A percentile compares a stretch with the other conserved stretches of the same genome.
phyloP scores from a whole-genome alignment of 83 land plant species.

The Isoetes engelmannii region DNA sequence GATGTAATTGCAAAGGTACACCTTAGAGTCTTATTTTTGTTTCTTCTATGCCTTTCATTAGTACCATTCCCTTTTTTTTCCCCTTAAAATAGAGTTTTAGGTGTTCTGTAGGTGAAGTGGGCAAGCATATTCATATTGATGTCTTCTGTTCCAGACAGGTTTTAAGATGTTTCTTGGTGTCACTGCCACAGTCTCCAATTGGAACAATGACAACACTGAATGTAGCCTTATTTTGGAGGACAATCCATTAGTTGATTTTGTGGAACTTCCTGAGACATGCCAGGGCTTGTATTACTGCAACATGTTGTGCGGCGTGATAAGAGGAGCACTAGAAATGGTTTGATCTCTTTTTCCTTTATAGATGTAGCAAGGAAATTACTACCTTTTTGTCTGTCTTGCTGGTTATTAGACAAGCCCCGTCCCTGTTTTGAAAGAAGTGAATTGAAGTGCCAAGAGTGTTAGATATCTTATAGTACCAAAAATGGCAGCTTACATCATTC shows the following conservation, averaged over 20 bases:
- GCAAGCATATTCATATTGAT: neutral
- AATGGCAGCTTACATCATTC: neutral
- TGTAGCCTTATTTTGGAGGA: slow-evolving; percentile 87
- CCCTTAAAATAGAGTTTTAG: neutral
- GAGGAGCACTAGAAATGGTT: slow-evolving; percentile 97
- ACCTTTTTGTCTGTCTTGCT: slow-evolving; percentile 7
- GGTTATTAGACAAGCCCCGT: neutral
- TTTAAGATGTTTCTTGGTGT: slow-evolving; percentile 92
- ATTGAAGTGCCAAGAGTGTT: neutral
- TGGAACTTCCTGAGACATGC: slow-evolving; percentile 91
- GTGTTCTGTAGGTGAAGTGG: neutral
- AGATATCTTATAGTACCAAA: neutral
- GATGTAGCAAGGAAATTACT: neutral
- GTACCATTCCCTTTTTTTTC: neutral
- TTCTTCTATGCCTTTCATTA: neutral
- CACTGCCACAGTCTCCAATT: slow-evolving; percentile 73
- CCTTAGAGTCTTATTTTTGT: neutral
- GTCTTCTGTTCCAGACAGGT: slow-evolving; percentile 51
- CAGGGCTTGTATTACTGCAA: slow-evolving; percentile 92
- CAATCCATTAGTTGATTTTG: slow-evolving; percentile 94
- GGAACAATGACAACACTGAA: slow-evolving; percentile 78
- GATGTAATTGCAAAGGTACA: slow-evolving; percentile 89
- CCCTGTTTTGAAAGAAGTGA: too few relatives aligned
- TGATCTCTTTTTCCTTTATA: slow-evolving; percentile 5
- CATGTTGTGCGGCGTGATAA: slow-evolving; percentile 80